These are phyloP conservation scores for Daedaleopsis nitida DNA, from an alignment of 768 basidiomycete species.

Conservation along the genomic window DNA sequence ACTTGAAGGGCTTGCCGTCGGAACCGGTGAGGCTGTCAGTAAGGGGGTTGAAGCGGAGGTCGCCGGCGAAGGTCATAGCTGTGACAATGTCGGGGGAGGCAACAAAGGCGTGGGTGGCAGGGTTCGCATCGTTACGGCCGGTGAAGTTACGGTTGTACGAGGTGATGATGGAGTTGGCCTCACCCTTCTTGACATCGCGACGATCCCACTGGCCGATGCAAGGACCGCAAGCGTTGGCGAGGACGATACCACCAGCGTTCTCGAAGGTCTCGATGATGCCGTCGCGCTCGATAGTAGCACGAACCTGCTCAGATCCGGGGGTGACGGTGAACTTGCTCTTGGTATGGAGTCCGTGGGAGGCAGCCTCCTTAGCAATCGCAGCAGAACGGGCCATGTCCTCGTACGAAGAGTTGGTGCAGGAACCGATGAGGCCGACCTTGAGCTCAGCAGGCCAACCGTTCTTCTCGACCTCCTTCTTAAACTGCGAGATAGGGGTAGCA, in stretches of 20 bases:
- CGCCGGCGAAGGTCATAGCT: slow-evolving; percentile 93
- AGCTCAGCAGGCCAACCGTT: slow-evolving; percentile 97
- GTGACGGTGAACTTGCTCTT: slow-evolving; percentile 98
- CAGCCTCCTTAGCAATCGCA: slow-evolving; percentile 88
- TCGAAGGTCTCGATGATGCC: slow-evolving; percentile 91
- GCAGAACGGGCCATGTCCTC: slow-evolving; percentile 99
- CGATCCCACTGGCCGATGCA: slow-evolving; percentile 99
- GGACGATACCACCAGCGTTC: slow-evolving; percentile 84
- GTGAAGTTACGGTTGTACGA: slow-evolving; percentile 99
- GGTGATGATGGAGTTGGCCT: slow-evolving; percentile 96
- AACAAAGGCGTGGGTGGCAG: slow-evolving; percentile 96
- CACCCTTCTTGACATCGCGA: slow-evolving; percentile 95
- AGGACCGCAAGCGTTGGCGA: slow-evolving; percentile 98
- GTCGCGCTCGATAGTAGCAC: slow-evolving; percentile 96
- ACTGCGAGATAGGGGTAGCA: slow-evolving; percentile 97
- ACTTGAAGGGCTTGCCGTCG: slow-evolving; percentile 97
- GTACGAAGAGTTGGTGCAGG: slow-evolving; percentile 99
- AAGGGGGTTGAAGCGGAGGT: slow-evolving; percentile 95
- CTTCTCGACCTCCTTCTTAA: slow-evolving; percentile 87
- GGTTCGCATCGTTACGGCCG: slow-evolving; percentile 99
- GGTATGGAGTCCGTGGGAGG: slow-evolving; percentile 80
- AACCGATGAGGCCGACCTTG: slow-evolving; percentile 97
- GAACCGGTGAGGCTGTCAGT: slow-evolving; percentile 85
- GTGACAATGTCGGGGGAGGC: slow-evolving; percentile 95
- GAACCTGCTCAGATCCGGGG: slow-evolving; percentile 97